Conservation (phyloP, 345 rosid genomes). For the Hevea brasiliensis region DNA sequence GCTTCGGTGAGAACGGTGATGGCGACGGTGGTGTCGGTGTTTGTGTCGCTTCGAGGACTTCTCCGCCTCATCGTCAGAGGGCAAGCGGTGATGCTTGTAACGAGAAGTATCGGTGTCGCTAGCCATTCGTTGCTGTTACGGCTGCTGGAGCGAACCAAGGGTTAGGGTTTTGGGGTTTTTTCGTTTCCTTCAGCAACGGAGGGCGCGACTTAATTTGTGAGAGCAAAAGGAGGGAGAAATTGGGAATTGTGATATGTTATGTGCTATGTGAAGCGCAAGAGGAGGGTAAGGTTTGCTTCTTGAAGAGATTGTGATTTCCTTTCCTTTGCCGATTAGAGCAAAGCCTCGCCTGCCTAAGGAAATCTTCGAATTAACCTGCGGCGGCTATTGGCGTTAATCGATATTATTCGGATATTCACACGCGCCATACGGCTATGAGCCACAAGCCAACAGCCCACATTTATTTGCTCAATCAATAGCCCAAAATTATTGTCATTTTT, state of each 20-base stretch:
- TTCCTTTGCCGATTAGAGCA: too few species aligned
- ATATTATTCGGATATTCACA: too few species aligned
- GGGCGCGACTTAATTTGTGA: not conserved
- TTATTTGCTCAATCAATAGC: too few species aligned
- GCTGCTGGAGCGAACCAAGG: slow-evolving; percentile 13
- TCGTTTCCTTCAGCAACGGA: not conserved
- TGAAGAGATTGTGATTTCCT: too few species aligned
- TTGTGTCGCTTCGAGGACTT: slow-evolving; percentile 78
- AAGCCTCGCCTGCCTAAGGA: too few species aligned
- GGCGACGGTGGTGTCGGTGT: slow-evolving; percentile 61
- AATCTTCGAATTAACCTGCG: too few species aligned
- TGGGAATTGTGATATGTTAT: not conserved
- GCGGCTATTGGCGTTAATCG: too few species aligned
- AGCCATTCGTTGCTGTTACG: slow-evolving; percentile 9
- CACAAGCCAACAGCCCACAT: too few species aligned
- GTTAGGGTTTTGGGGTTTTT: slow-evolving; percentile 22
- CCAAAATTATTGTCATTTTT: too few species aligned
- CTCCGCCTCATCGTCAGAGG: slow-evolving; percentile 49
- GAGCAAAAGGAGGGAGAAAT: not conserved
- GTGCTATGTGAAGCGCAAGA: too few species aligned
- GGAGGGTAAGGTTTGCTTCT: too few species aligned
- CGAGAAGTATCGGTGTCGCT: slow-evolving; percentile 45
- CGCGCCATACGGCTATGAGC: too few species aligned
- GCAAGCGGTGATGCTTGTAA: slow-evolving; percentile 70
- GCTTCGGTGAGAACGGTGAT: slow-evolving; percentile 59